phyloP scores from a whole-genome alignment of 1,139 yeast species.

The Casaregolazyma suthepensis region DNA sequence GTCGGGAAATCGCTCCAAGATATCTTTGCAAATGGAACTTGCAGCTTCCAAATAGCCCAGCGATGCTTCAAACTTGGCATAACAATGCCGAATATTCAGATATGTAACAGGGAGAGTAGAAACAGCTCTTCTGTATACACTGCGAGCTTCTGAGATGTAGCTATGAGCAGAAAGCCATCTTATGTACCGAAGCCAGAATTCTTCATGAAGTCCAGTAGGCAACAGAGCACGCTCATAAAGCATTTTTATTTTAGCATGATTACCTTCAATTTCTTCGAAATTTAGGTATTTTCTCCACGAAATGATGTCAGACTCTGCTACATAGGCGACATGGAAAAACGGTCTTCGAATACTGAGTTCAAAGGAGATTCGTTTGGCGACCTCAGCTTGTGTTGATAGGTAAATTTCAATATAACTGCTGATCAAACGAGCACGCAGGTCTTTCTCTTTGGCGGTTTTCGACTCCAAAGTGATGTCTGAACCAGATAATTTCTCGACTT shows the following conservation, averaged over 20 bases:
- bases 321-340: conserved; percentile 43
- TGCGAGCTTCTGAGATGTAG: conserved; percentile 19
- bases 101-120: conserved; percentile 31
- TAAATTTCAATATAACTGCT: conserved; percentile 41
- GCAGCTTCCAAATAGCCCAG: conserved; percentile 28
- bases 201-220: conserved; percentile 46
- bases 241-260: conserved; percentile 19
- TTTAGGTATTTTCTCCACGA: conserved; percentile 59
- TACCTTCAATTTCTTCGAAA: conserved; percentile 39
- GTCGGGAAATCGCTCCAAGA: conserved; percentile 28
- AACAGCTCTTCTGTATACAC: conserved; percentile 28
- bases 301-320: conserved; percentile 42
- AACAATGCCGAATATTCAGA: conserved; percentile 28
- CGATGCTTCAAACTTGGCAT: conserved; percentile 30
- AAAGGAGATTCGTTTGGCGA: conserved; percentile 49
- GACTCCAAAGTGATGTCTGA: not conserved
- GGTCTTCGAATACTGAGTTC: conserved; percentile 54
- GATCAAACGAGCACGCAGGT: conserved; percentile 27
- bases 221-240: conserved; percentile 48
- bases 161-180: conserved; percentile 35
- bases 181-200: conserved; percentile 58
- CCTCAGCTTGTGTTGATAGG: conserved; percentile 55
- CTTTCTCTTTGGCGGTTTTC: conserved; percentile 20
- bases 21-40: conserved; percentile 22
- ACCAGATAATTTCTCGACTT: conserved; percentile 17